Percentiles rank a stretch among this genome's conserved stretches.
Conservation (phyloP, 495 filamentous ascomycete species). For the Neurospora sp. region DNA sequence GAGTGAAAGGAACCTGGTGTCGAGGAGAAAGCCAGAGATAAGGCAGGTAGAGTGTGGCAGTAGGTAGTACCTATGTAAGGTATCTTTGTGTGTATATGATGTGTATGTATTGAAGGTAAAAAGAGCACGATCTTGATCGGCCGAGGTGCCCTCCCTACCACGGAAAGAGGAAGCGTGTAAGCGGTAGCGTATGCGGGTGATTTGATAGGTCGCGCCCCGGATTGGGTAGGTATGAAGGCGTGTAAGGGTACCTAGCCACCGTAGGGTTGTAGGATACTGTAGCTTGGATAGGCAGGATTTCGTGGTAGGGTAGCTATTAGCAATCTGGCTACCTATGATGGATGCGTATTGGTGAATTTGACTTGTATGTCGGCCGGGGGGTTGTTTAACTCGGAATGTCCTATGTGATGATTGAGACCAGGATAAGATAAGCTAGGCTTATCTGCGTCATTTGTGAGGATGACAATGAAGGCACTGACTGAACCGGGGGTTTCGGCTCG, state of each 20-base stretch:
- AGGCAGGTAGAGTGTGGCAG: neutral
- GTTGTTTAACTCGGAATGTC: conserved; percentile 8
- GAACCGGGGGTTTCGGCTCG: neutral
- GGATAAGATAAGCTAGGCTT: conserved; percentile 43
- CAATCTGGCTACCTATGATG: neutral
- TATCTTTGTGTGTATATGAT: neutral
- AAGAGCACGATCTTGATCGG: neutral
- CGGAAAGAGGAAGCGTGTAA: neutral
- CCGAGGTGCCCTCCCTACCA: neutral
- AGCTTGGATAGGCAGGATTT: neutral
- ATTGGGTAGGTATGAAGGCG: neutral
- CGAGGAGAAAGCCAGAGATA: neutral
- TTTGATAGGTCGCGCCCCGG: neutral
- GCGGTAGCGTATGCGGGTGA: neutral
- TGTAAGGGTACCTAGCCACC: neutral
- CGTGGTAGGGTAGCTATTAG: neutral
- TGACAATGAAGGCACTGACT: neutral
- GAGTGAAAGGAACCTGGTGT: neutral
- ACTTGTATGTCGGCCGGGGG: neutral
- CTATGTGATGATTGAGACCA: conserved; percentile 41
- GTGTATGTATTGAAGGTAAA: neutral
- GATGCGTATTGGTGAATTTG: conserved; percentile 7
- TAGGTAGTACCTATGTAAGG: neutral
- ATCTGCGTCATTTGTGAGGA: conserved; percentile 39
- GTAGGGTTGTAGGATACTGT: neutral